phyloP scores from a whole-genome alignment of 306 rosid genomes.

The Styphnolobium japonicum region DNA sequence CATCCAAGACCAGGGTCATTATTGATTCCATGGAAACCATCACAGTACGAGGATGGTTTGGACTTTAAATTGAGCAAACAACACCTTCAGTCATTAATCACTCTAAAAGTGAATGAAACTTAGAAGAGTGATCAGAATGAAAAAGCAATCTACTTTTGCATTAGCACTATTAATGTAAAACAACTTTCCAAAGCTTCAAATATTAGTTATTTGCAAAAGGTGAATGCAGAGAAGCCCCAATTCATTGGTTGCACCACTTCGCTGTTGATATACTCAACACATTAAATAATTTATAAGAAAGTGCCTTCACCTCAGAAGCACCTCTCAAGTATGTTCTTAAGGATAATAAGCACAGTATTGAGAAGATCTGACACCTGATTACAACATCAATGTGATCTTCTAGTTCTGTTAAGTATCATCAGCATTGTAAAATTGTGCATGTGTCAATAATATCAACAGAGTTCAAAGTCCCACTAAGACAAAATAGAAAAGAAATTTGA shows the following conservation, averaged over 20 bases:
- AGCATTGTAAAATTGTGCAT: not conserved
- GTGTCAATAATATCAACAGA: no score
- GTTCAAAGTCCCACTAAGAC: not conserved
- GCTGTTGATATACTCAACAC: not conserved
- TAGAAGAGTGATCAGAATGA: not conserved
- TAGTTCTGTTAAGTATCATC: not conserved
- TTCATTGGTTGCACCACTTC: not conserved
- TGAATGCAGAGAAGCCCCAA: constrained; percentile 5
- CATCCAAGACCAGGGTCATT: constrained; percentile 60
- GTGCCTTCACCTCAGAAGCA: not conserved
- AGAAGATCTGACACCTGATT: not conserved
- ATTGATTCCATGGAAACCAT: constrained; percentile 57
- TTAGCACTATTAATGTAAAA: not conserved
- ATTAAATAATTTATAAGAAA: not conserved
- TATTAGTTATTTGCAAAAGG: not conserved
- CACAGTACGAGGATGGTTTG: constrained; percentile 48
- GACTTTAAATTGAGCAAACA: constrained; percentile 48
- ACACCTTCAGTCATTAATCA: constrained; percentile 23
- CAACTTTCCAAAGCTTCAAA: not conserved
- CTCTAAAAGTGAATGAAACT: constrained; percentile 2
- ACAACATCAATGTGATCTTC: not conserved
- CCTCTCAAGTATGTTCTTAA: constrained; percentile 12
- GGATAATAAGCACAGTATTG: not conserved
- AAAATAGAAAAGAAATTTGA: not conserved
- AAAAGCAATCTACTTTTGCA: constrained; percentile 7